These are phyloP conservation scores for Chaetothyriales sp. DNA, from an alignment of 2,329 filamentous ascomycete genomes.

Conservation along the genomic window DNA sequence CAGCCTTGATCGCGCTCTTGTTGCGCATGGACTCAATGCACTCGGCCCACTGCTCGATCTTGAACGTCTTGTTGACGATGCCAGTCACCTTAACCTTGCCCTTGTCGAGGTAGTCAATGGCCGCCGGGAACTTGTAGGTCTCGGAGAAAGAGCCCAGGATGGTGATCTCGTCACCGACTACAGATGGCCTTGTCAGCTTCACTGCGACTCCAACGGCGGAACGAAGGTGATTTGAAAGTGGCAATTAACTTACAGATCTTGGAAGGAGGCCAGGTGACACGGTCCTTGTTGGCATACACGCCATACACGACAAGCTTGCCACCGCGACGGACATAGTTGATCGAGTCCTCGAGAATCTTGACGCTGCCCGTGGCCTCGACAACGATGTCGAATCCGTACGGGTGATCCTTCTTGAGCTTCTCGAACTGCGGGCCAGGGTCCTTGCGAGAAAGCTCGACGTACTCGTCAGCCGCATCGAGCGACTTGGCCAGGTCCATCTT, in stretches of 20 bases:
- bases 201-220: background rate
- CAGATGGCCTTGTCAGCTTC: slow-evolving; percentile 11
- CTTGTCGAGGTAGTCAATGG: slow-evolving; percentile 37
- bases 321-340: slow-evolving; percentile 56
- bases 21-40: slow-evolving; percentile 56
- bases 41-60: slow-evolving; percentile 56
- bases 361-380: slow-evolving; percentile 55
- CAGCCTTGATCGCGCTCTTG: slow-evolving; percentile 60
- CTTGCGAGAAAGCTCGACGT: slow-evolving; percentile 31
- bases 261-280: slow-evolving; percentile 53
- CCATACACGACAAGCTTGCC: slow-evolving; percentile 59
- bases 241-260: slow-evolving; percentile 42
- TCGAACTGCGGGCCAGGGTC: slow-evolving; percentile 45
- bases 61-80: slow-evolving; percentile 59
- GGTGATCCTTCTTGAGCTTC: slow-evolving; percentile 48
- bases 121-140: slow-evolving; percentile 54
- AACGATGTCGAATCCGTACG: slow-evolving; percentile 59
- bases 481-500: slow-evolving; percentile 53
- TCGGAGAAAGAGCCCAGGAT: slow-evolving; percentile 60
- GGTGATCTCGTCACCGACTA: slow-evolving; percentile 47
- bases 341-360: slow-evolving; percentile 54
- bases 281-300: slow-evolving; percentile 48
- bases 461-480: slow-evolving; percentile 34
- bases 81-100: slow-evolving; percentile 38
- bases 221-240: slow-evolving; percentile 23